Evolutionary conservation across 2,329 filamentous ascomycete species (phyloP), one percentile per base, ranked within the genome.

Genomic region (Colletotrichum spinosum): DNA sequence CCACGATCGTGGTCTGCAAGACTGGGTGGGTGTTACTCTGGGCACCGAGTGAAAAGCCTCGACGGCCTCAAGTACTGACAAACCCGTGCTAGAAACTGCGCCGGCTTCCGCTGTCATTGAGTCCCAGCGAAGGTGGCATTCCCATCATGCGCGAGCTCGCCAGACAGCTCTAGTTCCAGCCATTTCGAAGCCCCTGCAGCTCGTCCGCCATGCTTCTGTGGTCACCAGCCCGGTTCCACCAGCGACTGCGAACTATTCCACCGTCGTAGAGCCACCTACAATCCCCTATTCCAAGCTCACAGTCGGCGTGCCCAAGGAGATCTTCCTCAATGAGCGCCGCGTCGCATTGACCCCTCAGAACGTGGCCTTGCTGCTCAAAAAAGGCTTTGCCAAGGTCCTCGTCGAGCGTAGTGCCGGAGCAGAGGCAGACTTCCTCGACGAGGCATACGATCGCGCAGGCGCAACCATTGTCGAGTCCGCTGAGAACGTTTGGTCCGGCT

Each of bases 341-440:
- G 93, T 97, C 12, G 92, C 94, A 37, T 84, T 97, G 60, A 95
- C 92, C 0, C 94, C 94, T 1, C 88, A 92, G 69, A 97, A 97
- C 80, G 92, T 94, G 13, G 86, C 90, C 2, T 81, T 97, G 1
- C 80, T 97, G 1, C 86, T 94, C 68, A 97, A 97, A 76, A 97
- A 97, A 76, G 94, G 93, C 39, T 96, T 93, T 75, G 85, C 84
- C 39, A 88, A 88, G 67, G 87, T 97, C 33, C 79, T 97, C 3
- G 86, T 97, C 42, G 92, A 97, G 79, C 87, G 88, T 17, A 92
- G 92, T 42, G 93, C 93, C n/a, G 94, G 94, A 9, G 82, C 85
- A 52, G 85, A 88, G 68, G 92, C 94, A 46, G 90, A 93, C 65
- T 94, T 97, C 71, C 86, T 86, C 2, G 93, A 97, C 69, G 83